Conservation (phyloP, 208 protist species). For the Crithidia sp. region DNA sequence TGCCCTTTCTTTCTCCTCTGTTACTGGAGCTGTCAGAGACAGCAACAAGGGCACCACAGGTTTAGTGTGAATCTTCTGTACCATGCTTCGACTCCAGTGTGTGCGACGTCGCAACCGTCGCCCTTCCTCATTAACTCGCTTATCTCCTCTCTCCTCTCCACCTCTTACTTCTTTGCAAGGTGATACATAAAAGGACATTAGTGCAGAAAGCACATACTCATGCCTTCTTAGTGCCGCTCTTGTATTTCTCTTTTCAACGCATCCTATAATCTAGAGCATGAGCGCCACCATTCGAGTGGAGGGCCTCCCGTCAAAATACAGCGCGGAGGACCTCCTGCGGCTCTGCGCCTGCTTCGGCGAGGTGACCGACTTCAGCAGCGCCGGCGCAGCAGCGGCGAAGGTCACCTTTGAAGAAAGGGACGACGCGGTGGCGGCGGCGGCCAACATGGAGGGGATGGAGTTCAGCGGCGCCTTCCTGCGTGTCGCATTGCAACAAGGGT, state of each 20-base stretch:
- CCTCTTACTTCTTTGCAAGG: not conserved
- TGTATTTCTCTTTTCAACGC: too few relatives aligned
- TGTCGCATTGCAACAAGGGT: conserved; percentile 39
- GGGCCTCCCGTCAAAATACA: conserved; percentile 42
- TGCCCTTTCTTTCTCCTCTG: too few relatives aligned
- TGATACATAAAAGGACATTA: too few relatives aligned
- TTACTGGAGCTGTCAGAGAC: too few relatives aligned
- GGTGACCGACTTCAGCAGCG: conserved; percentile 37
- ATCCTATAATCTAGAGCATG: conserved; percentile 23
- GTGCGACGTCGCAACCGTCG: too few relatives aligned
- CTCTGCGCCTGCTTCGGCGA: conserved; percentile 83
- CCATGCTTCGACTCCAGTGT: too few relatives aligned
- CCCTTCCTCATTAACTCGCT: not conserved
- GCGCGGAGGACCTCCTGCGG: conserved; percentile 55
- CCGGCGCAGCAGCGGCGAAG: conserved; percentile 23
- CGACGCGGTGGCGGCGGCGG: conserved; percentile 58
- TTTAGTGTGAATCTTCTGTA: too few relatives aligned
- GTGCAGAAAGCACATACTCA: too few relatives aligned
- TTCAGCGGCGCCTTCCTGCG: conserved; percentile 62
- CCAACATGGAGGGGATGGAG: conserved; percentile 82
- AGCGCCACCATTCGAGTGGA: conserved; percentile 53
- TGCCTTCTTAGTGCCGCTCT: too few relatives aligned
- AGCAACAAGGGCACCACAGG: too few relatives aligned
- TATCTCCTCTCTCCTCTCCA: conserved; percentile 1
- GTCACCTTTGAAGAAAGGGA: conserved; percentile 64